phyloP scores from a whole-genome alignment of 129 eudicot genomes.

The carrot (Daucus carota) region DH1_v3.0 NC_030381.2:37432001-37432500 shows the following conservation, averaged over 20 bases:
- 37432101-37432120: not conserved
- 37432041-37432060: not conserved
- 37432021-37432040: conserved; percentile 11
- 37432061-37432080: not conserved
- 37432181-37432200: conserved; percentile 22
- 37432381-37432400: not conserved
- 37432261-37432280: conserved; percentile 38
- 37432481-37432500: conserved; percentile 29
- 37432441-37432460: not conserved
- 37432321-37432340: conserved; percentile 36
- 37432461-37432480: conserved; percentile 31
- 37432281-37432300: conserved; percentile 32
- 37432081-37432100: not conserved
- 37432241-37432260: conserved; percentile 52
- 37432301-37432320: conserved; percentile 31
- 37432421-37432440: not conserved
- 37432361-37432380: not conserved
- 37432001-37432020: conserved; percentile 29
- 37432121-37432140: not conserved
- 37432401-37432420: not conserved
- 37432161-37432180: conserved; percentile 56
- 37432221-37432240: conserved; percentile 30
- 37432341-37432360: conserved; percentile 20
- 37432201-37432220: conserved; percentile 18
- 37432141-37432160: conserved; percentile 38